Evolutionary conservation across 2,329 filamentous ascomycete genomes (phyloP), one percentile per base, ranked within the genome.

Genomic region (Hawksworthiomyces lignivorus): DNA sequence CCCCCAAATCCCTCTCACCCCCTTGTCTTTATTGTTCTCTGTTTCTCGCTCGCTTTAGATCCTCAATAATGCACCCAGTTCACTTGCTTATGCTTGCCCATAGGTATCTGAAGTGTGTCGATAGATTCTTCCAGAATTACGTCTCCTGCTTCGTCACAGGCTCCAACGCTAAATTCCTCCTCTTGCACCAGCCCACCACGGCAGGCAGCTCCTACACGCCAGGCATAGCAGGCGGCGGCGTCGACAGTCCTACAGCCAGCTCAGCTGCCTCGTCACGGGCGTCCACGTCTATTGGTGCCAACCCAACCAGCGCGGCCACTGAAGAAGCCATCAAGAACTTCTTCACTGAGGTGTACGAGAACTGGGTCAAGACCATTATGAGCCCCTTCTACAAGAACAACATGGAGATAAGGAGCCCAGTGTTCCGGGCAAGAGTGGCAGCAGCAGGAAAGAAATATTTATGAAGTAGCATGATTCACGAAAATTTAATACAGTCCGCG

Each of bases 281-380:
- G 15, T 80, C 76, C 47, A 82, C 82, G n/a, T 80, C 80, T 30
- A 82, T 77, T 74, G 83, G 79, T 43, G 81, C 83, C 51, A 96
- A 95, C 61, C 90, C 90, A 0, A 90, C 82, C 3, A 85, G 82
- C 45, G 82, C 87, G 6, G 87, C 90, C 59, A 94, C 90, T 5
- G 92, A 98, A 65, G 92, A 98, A 67, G 90, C 92, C 5, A 85
- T 97, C 54, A 81, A 87, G 59, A 87, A 87, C 63, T 98, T 97
- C 68, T 95, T 98, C 68, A 73, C 76, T 14, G 92, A 98, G 59
- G 85, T 96, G 11, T 97, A 96, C 65, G 92, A 98, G 65, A 87
- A 82, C 52, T 98, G 90, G 82, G 78, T 95, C 50, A 98, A 98
- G 73, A 86, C 89, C 11, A 80, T 89, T 44, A 97, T 98, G 92